phyloP scores from a whole-genome alignment of 257 asterid genomes.

The Catharanthus roseus region DNA sequence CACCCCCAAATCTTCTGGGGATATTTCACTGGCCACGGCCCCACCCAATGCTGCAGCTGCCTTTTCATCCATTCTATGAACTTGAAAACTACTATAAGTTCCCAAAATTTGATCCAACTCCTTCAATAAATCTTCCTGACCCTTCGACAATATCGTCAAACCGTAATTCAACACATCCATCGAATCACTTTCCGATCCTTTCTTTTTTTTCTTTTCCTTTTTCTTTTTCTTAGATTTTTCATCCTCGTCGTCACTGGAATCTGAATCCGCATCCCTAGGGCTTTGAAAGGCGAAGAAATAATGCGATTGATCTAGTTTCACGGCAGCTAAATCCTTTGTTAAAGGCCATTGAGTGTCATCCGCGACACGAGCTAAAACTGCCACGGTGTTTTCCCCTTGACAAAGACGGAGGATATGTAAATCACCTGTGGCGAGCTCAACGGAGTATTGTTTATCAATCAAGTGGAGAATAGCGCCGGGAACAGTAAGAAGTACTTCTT shows the following conservation, averaged over 20 bases:
- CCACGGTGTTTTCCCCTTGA: conserved; percentile 54
- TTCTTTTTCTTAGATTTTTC: conserved; percentile 23
- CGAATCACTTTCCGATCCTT: conserved; percentile 17
- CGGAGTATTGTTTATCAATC: conserved; percentile 74
- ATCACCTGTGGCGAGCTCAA: conserved; percentile 92
- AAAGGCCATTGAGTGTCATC: conserved; percentile 81
- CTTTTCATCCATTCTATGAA: conserved; percentile 59
- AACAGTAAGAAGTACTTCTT: conserved; percentile 48
- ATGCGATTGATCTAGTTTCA: conserved; percentile 73
- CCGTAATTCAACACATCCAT: conserved; percentile 59
- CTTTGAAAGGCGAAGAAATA: conserved; percentile 73
- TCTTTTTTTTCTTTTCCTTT: conserved; percentile 22
- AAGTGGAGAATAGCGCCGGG: conserved; percentile 81
- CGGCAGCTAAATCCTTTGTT: conserved; percentile 73
- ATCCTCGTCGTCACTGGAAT: conserved; percentile 46
- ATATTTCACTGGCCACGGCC: conserved; percentile 43
- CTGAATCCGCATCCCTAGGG: conserved; percentile 30
- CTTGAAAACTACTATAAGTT: conserved; percentile 52
- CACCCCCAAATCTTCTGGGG: conserved; percentile 44
- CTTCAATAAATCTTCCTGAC: conserved; percentile 52
- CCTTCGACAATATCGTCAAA: conserved; percentile 63
- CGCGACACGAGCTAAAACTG: conserved; percentile 58
- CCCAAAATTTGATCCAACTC: conserved; percentile 59
- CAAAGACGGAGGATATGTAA: conserved; percentile 48
- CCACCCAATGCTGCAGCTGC: conserved; percentile 41